These are phyloP conservation scores for Xylaria sp. DNA, from an alignment of 2,329 filamentous ascomycete genomes.

Conservation along the genomic window DNA sequence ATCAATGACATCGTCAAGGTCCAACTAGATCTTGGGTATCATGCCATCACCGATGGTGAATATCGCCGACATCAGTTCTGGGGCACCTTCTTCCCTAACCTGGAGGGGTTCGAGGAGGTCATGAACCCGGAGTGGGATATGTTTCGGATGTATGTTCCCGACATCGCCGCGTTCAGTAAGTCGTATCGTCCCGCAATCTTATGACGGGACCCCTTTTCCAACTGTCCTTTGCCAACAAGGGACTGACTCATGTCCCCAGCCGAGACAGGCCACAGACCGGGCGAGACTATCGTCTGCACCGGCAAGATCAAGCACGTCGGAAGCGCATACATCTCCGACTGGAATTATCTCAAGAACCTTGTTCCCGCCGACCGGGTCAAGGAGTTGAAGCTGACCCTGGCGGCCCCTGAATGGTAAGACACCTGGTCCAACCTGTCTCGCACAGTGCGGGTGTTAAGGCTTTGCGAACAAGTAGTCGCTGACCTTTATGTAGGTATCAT, in stretches of 20 bases:
- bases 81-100: slow-evolving; percentile 49
- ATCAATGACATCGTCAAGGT: slow-evolving; percentile 69
- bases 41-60: slow-evolving; percentile 57
- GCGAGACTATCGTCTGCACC: slow-evolving; percentile 49
- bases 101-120: slow-evolving; percentile 48
- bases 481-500: slow-evolving; percentile 48
- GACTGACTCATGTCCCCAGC: slow-evolving; percentile 42
- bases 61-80: slow-evolving; percentile 52
- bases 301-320: slow-evolving; percentile 51
- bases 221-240: slow-evolving; percentile 44
- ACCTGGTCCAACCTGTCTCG: background rate
- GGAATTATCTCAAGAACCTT: slow-evolving; percentile 44
- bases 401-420: slow-evolving; percentile 51
- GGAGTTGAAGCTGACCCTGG: slow-evolving; percentile 57
- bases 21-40: slow-evolving; percentile 68
- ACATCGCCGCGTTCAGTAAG: slow-evolving; percentile 47
- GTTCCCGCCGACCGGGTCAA: slow-evolving; percentile 64
- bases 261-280: slow-evolving; percentile 50
- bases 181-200: slow-evolving; percentile 4
- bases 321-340: slow-evolving; percentile 47
- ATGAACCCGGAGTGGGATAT: slow-evolving; percentile 52
- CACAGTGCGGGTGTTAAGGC: too few relatives aligned
- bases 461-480: background rate
- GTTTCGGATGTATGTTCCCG: slow-evolving; percentile 58
- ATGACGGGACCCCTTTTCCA: too few relatives aligned